phyloP scores from a whole-genome alignment of 2,329 filamentous ascomycete genomes.

The Monilinia laxa region DNA sequence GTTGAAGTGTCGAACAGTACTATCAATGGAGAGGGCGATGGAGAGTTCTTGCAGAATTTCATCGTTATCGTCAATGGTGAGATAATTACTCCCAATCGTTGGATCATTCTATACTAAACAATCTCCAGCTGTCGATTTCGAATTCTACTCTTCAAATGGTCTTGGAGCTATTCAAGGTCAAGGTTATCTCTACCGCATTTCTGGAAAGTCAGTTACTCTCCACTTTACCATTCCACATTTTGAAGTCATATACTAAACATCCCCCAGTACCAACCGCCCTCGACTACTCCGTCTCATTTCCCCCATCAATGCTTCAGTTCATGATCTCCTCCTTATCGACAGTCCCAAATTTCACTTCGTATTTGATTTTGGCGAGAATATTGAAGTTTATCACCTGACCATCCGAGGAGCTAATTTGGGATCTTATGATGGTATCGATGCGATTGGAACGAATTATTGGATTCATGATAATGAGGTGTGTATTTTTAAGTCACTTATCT shows the following conservation, averaged over 20 bases:
- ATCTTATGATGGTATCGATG: slow-evolving; percentile 43
- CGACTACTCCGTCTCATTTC: slow-evolving; percentile 31
- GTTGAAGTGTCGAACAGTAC: slow-evolving; percentile 36
- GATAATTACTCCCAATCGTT: slow-evolving; percentile 5
- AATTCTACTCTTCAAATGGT: slow-evolving; percentile 53
- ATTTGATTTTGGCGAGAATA: slow-evolving; percentile 41
- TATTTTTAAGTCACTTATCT: neutral
- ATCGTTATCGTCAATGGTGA: slow-evolving; percentile 48
- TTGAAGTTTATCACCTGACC: slow-evolving; percentile 44
- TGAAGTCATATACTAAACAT: slow-evolving; percentile 40
- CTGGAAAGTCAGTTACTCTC: slow-evolving; percentile 9
- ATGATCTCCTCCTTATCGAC: slow-evolving; percentile 35
- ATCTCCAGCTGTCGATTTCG: slow-evolving; percentile 48
- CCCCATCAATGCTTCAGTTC: slow-evolving; percentile 31
- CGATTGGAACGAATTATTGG: slow-evolving; percentile 41
- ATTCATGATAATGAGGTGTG: slow-evolving; percentile 42
- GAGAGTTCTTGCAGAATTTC: slow-evolving; percentile 45
- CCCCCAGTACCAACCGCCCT: slow-evolving; percentile 39
- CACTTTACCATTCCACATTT: slow-evolving; percentile 35
- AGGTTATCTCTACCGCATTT: slow-evolving; percentile 47
- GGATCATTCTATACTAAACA: slow-evolving; percentile 32
- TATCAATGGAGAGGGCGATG: slow-evolving; percentile 29
- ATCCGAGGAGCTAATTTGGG: slow-evolving; percentile 43
- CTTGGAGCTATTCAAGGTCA: slow-evolving; percentile 53
- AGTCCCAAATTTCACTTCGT: slow-evolving; percentile 43